Conservation (phyloP, 371 early-diverging fungal species). For the Funneliformis caledonium region DNA sequence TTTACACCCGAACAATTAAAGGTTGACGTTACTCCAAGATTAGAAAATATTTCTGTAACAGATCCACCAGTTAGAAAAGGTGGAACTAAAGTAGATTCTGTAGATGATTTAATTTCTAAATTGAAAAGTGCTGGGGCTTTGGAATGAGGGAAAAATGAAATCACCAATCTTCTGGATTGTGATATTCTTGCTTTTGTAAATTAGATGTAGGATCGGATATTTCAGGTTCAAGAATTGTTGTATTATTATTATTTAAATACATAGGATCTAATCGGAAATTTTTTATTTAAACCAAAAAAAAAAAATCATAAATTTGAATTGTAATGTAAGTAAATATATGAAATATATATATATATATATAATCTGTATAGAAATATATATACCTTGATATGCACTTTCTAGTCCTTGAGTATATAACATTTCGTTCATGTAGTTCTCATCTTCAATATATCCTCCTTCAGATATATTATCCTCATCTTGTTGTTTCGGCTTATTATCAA, state of each 20-base stretch:
- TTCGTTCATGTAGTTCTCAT: not conserved
- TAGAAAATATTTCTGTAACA: slow-evolving; percentile 84
- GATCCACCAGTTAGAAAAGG: slow-evolving; percentile 96
- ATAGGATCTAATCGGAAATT: not conserved
- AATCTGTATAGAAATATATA: not conserved
- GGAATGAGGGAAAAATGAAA: slow-evolving; percentile 61
- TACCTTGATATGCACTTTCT: not conserved
- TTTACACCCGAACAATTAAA: slow-evolving; percentile 80
- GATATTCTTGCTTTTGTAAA: not conserved
- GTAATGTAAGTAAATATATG: not conserved
- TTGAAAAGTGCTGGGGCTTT: slow-evolving; percentile 58
- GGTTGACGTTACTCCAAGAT: slow-evolving; percentile 83
- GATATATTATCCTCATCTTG: not conserved
- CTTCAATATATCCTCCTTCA: not conserved
- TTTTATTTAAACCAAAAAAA: not conserved
- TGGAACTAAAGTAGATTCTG: slow-evolving; percentile 91
- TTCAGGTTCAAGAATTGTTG: slow-evolving; percentile 1
- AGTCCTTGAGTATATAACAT: not conserved
- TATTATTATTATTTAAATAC: not conserved
- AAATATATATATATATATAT: not conserved
- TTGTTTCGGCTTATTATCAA: not conserved
- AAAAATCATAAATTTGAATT: not conserved
- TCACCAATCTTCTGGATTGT: slow-evolving; percentile 29
- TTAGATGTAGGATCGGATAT: not conserved
- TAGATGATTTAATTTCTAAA: slow-evolving; percentile 92